Evolutionary conservation across 2,329 filamentous ascomycete genomes (phyloP), one percentile per base, ranked within the genome.

Genomic region (Fusarium concolor): DNA sequence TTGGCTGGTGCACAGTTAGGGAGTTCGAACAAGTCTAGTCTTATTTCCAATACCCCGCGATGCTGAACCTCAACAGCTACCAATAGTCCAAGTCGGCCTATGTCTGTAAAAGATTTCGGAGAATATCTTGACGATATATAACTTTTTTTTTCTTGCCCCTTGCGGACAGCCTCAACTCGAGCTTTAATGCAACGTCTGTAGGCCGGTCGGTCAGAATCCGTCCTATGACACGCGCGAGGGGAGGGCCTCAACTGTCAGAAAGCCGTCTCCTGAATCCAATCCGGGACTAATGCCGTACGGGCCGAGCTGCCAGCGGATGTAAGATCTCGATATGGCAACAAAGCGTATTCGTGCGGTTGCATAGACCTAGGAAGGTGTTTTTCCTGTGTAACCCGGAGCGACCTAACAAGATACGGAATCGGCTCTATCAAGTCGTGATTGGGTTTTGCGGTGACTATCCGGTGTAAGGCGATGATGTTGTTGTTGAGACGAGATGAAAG

Each of bases 231-330:
- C 31, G 60, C 45, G 39, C 18, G 14, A 31, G 17, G 17, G 37
- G 62, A 60, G 39, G 61, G 62, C 61, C 62, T 65, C 62, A 65
- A 43, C 11, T 29, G 24, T 11, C 18, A 43, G 31, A 31, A 28
- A 12, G 26, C 22, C 37, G 37, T 35, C 28, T 60, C 42, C 53
- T 39, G 53, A 43, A 35, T 39, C 56, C 45, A 43, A 39, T 37
- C 52, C 45, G 55, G 65, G 33, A 50, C 60, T 65, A 68, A 68
- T 67, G 65, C 56, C 55, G 62, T 55, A 47, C 61, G 47, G 56
- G 56, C 65, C 65, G 65, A 68, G 62, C 39, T 68, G 65, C 56
- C 51, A 66, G 43, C 37, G 52, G 45, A 46, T 35, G 28, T 33
- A 22, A 38, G 41, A 56, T 43, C 47, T 56, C 10, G n/a, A 65